Evolutionary conservation across 345 rosid genomes (phyloP).

Genomic region (Adansonia digitata): DNA sequence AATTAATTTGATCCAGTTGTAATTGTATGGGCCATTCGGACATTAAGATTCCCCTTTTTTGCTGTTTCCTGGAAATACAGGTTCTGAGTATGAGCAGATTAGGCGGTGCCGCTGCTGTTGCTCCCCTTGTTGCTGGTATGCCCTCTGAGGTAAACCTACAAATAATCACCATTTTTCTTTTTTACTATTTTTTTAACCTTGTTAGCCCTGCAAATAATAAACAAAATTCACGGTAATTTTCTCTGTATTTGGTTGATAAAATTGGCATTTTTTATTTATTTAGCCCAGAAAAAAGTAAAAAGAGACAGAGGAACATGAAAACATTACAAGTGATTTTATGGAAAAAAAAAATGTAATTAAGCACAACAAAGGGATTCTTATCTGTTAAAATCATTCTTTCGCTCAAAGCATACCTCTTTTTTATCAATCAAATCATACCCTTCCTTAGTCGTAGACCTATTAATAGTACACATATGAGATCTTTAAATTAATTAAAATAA

Average conservation of each 20-base stretch:
- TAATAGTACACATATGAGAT: too few relatives aligned
- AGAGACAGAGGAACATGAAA: not conserved
- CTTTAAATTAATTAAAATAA: too few relatives aligned
- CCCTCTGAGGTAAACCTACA: constrained; percentile 56
- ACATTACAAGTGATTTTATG: not conserved
- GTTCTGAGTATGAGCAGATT: constrained; percentile 96
- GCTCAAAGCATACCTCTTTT: too few relatives aligned
- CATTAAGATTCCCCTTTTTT: constrained; percentile 21
- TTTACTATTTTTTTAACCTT: not conserved
- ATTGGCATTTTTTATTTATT: not conserved
- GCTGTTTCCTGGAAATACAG: constrained; percentile 31
- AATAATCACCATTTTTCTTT: not conserved
- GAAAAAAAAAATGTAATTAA: too few relatives aligned
- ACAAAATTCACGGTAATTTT: not conserved
- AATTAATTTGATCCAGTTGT: constrained; percentile 4
- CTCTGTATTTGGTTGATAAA: not conserved
- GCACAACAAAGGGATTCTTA: too few relatives aligned
- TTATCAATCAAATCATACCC: too few relatives aligned
- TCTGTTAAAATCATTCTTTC: too few relatives aligned
- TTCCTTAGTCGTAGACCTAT: too few relatives aligned
- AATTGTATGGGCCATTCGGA: constrained; percentile 19
- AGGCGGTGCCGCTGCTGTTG: constrained; percentile 80
- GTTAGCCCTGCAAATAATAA: not conserved
- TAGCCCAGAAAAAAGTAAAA: too few relatives aligned
- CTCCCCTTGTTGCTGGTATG: constrained; percentile 77